Percentiles rank a stretch among this genome's conserved stretches.
Conservation (phyloP, 2,329 filamentous ascomycete species). For the Penicillium brasilianum region DNA sequence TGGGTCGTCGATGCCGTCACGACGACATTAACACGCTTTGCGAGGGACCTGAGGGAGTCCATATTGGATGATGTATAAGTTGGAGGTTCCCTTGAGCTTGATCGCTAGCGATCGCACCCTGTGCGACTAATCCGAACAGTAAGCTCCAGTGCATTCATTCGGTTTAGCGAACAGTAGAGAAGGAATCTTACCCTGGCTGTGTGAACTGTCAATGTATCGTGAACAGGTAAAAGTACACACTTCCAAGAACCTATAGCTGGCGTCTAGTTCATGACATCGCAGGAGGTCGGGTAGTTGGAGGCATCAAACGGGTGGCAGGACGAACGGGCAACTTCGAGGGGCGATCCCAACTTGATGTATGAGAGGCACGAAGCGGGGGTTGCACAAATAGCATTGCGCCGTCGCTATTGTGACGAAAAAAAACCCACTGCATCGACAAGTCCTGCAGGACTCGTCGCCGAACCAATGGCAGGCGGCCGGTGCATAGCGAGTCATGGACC, state of each 20-base stretch:
- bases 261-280: conserved; percentile 16
- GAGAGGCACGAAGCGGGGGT: conserved; percentile 22
- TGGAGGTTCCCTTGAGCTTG: neutral
- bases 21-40: conserved; percentile 61
- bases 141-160: neutral
- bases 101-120: conserved; percentile 1
- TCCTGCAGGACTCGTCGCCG: conserved; percentile 6
- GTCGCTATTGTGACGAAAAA: conserved; percentile 21
- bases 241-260: conserved; percentile 15
- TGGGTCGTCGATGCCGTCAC: conserved; percentile 61
- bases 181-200: neutral
- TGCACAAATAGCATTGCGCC: conserved; percentile 12
- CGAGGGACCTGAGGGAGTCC: conserved; percentile 36
- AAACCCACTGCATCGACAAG: conserved; percentile 10
- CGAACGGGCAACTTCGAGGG: conserved; percentile 5
- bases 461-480: conserved; percentile 18
- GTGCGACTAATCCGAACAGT: neutral
- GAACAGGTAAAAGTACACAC: conserved; percentile 9
- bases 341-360: conserved; percentile 23
- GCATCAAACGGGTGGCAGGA: conserved; percentile 3
- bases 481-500: conserved; percentile 5
- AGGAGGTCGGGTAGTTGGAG: conserved; percentile 5
- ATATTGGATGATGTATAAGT: conserved; percentile 18
- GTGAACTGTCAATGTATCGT: neutral
- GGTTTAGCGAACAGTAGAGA: neutral